Evolutionary conservation across 2,329 filamentous ascomycete genomes (phyloP), one percentile per base, ranked within the genome.

Genomic region (Hortaea sp.): DNA sequence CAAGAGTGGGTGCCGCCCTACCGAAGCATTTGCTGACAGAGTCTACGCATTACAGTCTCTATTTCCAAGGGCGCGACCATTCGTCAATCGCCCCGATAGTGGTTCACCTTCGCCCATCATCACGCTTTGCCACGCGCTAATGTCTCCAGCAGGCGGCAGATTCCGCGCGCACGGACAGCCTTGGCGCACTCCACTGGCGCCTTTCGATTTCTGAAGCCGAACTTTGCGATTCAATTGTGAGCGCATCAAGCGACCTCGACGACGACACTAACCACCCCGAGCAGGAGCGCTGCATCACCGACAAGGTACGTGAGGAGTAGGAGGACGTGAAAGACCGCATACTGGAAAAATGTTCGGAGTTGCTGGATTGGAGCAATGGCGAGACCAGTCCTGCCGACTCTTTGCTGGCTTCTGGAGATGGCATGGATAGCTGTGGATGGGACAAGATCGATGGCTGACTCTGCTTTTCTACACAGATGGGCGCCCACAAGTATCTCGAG

Each of bases 401-500:
- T 20, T 20, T 20, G 20, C 20, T 20, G 20, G 20, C 20, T 20
- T 20, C 20, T 20, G 20, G 20, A 20, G 20, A 20, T 20, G 20
- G 20, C 20, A 20, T 20, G 20, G 20, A 20, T 20, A 20, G 20
- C 20, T 20, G 20, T 20, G 20, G 12, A 43, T 43, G 13, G 10
- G 34, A 39, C 2, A 5, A 29, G 5, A 9, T 6, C 27, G 42
- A 40, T 44, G 48, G 41, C 42, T 31, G 48, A 52, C 27, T 39
- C 20, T 20, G 20, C 20, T 20, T 20, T 20, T 35, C 7, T 39
- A 27, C 41, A 49, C 55, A 90, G 82, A 95, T 95, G 92, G 92
- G 92, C 86, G 90, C 90, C 80, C 88, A 95, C 76, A 98, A 98
- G 80, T 98, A 95, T 81, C 88, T 98, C 78, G 94, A 98, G 84